phyloP scores from a whole-genome alignment of 495 filamentous ascomycete species.

The Amorphotheca resinae region DNA sequence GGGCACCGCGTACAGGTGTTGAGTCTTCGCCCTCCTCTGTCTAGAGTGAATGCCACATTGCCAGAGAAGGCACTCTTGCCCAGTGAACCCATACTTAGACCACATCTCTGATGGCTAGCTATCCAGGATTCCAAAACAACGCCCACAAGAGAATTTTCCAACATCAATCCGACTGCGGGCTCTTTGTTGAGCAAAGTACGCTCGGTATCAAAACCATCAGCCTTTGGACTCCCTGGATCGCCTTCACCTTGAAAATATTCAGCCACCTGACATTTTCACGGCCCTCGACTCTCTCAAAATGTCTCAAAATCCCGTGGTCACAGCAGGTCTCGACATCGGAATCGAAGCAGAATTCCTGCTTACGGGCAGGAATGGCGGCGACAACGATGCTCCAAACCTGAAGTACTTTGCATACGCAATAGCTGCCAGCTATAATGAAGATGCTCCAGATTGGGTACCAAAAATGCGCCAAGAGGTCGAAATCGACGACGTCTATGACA shows the following conservation, averaged over 20 bases:
- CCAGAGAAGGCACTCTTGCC: too few species aligned
- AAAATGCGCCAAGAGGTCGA: conserved; percentile 2
- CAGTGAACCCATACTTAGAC: too few species aligned
- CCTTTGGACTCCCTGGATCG: neutral
- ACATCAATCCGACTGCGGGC: neutral
- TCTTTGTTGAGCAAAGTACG: neutral
- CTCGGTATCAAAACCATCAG: neutral
- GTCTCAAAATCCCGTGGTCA: neutral
- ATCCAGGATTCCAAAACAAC: neutral
- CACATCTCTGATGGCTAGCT: too few species aligned
- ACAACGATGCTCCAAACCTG: neutral
- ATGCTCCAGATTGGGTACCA: conserved; percentile 1
- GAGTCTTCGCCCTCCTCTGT: too few species aligned
- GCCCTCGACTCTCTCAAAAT: conserved; percentile 1
- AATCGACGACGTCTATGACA: neutral
- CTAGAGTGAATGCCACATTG: too few species aligned
- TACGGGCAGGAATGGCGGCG: neutral
- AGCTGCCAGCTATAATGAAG: conserved; percentile 1
- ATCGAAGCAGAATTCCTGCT: neutral
- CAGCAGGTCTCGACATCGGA: neutral
- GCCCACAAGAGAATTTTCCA: neutral
- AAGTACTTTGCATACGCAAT: conserved; percentile 1
- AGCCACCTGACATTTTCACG: too few species aligned
- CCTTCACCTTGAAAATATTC: too few species aligned
- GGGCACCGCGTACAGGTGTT: neutral